Base-by-base conservation (phyloP, 2,329 filamentous ascomycete genomes). In the Pseudogymnoascus verrucosus region DNA sequence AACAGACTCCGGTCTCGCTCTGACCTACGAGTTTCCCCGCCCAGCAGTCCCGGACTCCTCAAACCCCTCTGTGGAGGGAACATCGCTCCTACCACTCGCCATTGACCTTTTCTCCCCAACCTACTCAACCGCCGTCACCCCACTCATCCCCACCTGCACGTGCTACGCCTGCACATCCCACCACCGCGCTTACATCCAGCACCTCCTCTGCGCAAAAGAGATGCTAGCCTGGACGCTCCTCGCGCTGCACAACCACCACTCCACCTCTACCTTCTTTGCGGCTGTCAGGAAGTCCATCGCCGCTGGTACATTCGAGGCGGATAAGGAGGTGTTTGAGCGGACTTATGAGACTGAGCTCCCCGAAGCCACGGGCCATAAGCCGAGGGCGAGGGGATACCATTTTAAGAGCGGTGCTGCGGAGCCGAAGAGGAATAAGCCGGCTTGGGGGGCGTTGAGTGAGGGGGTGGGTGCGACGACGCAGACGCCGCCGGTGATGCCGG, bases 181-280 rank as follows among this genome's bases (percentile, higher is more conserved):
- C 74, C 91, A 96, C 75, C 81, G 88, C 60, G 93, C 95, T 0
- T 99, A 90, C 75, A 72, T 99, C 37, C 89, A 92, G 68, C 95
- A 99, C 74, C 82, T 98, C 0, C 84, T 99, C 5, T 82, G 85
- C 57, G 92, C 95, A 0, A 96, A 93, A 72, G 95, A 99, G 76
- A 98, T 99, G 95, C 85, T 97, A 4, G 93, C 89, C 23, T 99
- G 95, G 95, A 90, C 89, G 0, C 81, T 99, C 6, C 80, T 99
- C 6, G 93, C 98, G 74, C 82, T 96, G 3, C 95, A 99, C 77
- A 99, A 99, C 74, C 87, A 96, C 73, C 82, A 87, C 65, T 77
- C 89, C 6, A 76, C 96, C 62, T 82, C 84, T 54, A 71, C 77
- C 0, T 96, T 98, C 78, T 96, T 98, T 74, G 75, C 78, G 0